These are phyloP conservation scores for Protomyces pachydermus DNA, from an alignment of 1,139 yeast species.

Conservation along the genomic window DNA sequence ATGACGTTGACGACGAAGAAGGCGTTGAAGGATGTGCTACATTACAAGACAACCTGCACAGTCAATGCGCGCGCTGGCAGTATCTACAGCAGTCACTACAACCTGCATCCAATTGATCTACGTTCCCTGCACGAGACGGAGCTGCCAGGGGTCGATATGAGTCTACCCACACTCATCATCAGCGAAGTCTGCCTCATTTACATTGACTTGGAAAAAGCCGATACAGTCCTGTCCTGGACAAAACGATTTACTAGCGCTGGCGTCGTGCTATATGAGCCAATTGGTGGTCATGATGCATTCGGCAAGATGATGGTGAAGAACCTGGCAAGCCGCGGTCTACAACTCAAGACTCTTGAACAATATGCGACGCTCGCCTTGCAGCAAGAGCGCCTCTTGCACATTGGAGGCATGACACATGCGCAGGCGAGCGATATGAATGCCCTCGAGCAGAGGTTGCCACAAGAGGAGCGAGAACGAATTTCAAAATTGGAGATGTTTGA, in stretches of 20 bases:
- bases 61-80: conserved; percentile 16
- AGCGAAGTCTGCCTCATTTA: conserved; percentile 92
- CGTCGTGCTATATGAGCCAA: conserved; percentile 69
- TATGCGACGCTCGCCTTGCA: conserved; percentile 51
- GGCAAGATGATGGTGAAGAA: conserved; percentile 79
- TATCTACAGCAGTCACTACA: conserved; percentile 3
- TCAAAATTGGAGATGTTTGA: conserved; percentile 69
- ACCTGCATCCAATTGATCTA: conserved; percentile 21
- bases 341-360: conserved; percentile 55
- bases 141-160: conserved; percentile 39
- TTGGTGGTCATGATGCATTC: conserved; percentile 64
- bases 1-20: conserved; percentile 43
- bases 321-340: conserved; percentile 61
- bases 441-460: conserved; percentile 54
- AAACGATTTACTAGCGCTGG: conserved; percentile 19
- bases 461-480: conserved; percentile 44
- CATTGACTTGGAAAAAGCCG: conserved; percentile 55
- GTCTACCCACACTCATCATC: conserved; percentile 62
- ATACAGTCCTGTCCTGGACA: conserved; percentile 45
- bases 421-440: conserved; percentile 57
- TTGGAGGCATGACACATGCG: conserved; percentile 35
- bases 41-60: background rate
- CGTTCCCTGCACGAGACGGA: background rate
- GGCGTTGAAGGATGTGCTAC: conserved; percentile 14
- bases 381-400: conserved; percentile 39